phyloP scores from a whole-genome alignment of 129 eudicot genomes.

The Flaveria linearis region DNA sequence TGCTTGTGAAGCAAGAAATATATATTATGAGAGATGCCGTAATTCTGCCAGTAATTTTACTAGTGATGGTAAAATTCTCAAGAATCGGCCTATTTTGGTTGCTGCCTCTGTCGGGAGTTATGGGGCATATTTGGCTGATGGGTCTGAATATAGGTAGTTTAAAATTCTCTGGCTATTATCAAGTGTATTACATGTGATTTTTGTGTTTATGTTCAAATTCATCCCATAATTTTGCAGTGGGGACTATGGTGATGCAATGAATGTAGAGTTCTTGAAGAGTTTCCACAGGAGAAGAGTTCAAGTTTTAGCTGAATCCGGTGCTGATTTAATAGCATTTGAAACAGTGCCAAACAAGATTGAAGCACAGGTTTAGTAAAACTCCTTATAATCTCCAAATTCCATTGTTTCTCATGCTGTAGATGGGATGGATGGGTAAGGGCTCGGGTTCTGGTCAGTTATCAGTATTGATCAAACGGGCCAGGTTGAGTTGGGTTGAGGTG shows the following conservation, averaged over 20 bases:
- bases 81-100: conserved; percentile 73
- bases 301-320: conserved; percentile 84
- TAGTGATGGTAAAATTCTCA: conserved; percentile 56
- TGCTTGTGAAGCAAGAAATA: conserved; percentile 86
- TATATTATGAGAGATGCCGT: conserved; percentile 57
- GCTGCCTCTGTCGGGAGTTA: conserved; percentile 99
- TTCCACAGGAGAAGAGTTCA: conserved; percentile 94
- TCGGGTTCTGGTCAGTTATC: not conserved
- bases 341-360: conserved; percentile 91
- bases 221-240: conserved; percentile 54
- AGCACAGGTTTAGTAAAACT: conserved; percentile 67
- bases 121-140: conserved; percentile 99
- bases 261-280: conserved; percentile 72
- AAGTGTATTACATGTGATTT: conserved; percentile 7
- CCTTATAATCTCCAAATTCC: conserved; percentile 1
- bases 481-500: not conserved
- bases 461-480: not conserved
- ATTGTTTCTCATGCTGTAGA: not conserved
- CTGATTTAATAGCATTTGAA: conserved; percentile 93
- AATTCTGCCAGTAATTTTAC: conserved; percentile 39
- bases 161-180: not conserved
- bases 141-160: conserved; percentile 88
- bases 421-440: not conserved
- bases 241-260: conserved; percentile 83
- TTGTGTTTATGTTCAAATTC: not conserved